Conservation (phyloP, 2,329 filamentous ascomycete species). For the Botryosphaeria agaves region DNA sequence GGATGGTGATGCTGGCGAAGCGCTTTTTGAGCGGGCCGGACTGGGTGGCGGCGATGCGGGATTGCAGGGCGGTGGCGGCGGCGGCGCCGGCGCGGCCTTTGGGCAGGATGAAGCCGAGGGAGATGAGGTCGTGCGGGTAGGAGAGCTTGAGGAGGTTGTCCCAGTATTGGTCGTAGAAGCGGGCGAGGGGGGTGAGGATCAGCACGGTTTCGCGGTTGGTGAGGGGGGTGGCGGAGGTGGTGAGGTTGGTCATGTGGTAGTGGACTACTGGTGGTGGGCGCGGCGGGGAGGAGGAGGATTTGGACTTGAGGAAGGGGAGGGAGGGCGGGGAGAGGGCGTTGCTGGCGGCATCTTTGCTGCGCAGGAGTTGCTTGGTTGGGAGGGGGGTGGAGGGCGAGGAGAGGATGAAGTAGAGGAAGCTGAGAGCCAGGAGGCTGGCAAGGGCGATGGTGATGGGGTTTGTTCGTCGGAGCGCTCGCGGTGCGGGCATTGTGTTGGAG, state of each 20-base stretch:
- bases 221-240: slow-evolving; percentile 58
- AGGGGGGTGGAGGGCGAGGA: slow-evolving; percentile 43
- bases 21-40: slow-evolving; percentile 62
- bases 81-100: slow-evolving; percentile 84
- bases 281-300: slow-evolving; percentile 34
- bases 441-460: slow-evolving; percentile 61
- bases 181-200: slow-evolving; percentile 79
- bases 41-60: slow-evolving; percentile 72
- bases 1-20: slow-evolving; percentile 85
- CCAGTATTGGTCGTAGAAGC: slow-evolving; percentile 94
- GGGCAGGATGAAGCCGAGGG: slow-evolving; percentile 87
- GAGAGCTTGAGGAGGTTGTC: slow-evolving; percentile 68
- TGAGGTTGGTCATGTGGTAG: slow-evolving; percentile 92
- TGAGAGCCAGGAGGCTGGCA: slow-evolving; percentile 52
- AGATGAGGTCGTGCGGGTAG: slow-evolving; percentile 91
- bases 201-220: slow-evolving; percentile 72
- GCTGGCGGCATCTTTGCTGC: slow-evolving; percentile 39
- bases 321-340: slow-evolving; percentile 59
- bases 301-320: slow-evolving; percentile 53
- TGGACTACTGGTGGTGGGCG: slow-evolving; percentile 71
- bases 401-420: slow-evolving; percentile 32
- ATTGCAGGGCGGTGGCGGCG: slow-evolving; percentile 68
- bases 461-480: slow-evolving; percentile 58
- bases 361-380: slow-evolving; percentile 30
- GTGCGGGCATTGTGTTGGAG: slow-evolving; percentile 36